Evolutionary conservation across 2,329 filamentous ascomycete genomes (phyloP).

Genomic region (Colletotrichum acutatum): DNA sequence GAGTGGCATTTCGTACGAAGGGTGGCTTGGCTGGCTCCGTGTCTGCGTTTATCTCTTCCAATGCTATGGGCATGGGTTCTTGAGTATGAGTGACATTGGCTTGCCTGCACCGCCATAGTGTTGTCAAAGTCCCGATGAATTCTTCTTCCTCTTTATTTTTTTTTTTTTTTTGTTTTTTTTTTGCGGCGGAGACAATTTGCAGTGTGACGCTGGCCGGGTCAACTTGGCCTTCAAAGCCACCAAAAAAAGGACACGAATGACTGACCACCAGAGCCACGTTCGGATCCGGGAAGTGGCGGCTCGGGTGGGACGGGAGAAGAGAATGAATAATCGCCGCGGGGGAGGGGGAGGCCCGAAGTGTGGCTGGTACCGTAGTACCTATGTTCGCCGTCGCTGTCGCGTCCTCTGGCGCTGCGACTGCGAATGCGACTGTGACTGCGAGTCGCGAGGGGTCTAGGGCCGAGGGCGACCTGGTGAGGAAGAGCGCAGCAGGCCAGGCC

Average conservation of each 20-base stretch:
- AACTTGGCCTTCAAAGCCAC: slow-evolving; percentile 3
- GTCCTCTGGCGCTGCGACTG: not conserved
- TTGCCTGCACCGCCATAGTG: slow-evolving; percentile 17
- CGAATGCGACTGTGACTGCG: not conserved
- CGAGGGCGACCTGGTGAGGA: not conserved
- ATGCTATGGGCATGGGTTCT: not conserved
- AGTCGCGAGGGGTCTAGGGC: not conserved
- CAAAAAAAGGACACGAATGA: slow-evolving; percentile 7
- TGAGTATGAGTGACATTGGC: slow-evolving; percentile 13
- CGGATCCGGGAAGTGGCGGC: slow-evolving; percentile 32
- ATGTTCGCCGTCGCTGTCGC: not conserved
- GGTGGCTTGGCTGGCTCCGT: slow-evolving; percentile 4
- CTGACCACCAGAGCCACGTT: slow-evolving; percentile 14
- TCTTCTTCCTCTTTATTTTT: not conserved
- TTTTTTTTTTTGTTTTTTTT: slow-evolving; percentile 2
- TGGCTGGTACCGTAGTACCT: slow-evolving; percentile 21
- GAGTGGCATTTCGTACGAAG: slow-evolving; percentile 12
- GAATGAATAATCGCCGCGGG: not conserved
- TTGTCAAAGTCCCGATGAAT: not conserved
- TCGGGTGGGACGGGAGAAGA: slow-evolving; percentile 6
- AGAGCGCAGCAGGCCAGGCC: not conserved
- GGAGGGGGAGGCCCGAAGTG: not conserved
- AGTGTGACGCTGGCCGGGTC: slow-evolving; percentile 16
- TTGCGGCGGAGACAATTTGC: slow-evolving; percentile 10
- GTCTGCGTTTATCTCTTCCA: not conserved